phyloP scores from a whole-genome alignment of 2,329 filamentous ascomycete genomes.

The Aureobasidium zeae region DNA sequence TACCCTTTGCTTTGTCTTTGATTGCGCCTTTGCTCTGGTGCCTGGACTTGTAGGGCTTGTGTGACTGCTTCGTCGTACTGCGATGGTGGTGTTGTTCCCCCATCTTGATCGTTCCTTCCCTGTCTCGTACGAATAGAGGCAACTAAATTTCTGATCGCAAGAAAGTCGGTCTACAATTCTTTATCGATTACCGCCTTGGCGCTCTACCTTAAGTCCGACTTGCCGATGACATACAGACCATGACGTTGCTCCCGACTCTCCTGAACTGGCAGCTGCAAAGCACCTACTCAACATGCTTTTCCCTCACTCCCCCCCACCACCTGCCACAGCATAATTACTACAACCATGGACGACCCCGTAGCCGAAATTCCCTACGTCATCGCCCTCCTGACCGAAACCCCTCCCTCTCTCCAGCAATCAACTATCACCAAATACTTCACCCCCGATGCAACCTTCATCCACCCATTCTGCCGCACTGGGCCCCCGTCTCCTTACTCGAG shows the following conservation, averaged over 20 bases:
- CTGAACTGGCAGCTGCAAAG: not conserved
- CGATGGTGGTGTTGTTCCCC: constrained; percentile 72
- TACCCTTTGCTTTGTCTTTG: constrained; percentile 70
- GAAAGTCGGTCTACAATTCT: constrained; percentile 1
- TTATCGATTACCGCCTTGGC: constrained; percentile 10
- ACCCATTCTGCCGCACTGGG: constrained; percentile 66
- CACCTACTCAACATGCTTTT: not conserved
- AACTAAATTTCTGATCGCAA: not conserved
- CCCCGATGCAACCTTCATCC: constrained; percentile 60
- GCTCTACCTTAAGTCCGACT: not conserved
- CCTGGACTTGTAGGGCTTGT: constrained; percentile 89
- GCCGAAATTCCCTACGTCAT: constrained; percentile 59
- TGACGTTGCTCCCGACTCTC: constrained; percentile 2
- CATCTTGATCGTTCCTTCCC: constrained; percentile 54
- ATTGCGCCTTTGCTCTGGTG: constrained; percentile 82
- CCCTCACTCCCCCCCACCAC: not conserved
- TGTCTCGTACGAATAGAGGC: not conserved
- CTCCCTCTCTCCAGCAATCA: constrained; percentile 54
- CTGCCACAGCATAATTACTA: too few species aligned
- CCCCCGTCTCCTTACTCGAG: constrained; percentile 54
- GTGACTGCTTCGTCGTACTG: constrained; percentile 76
- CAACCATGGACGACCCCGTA: constrained; percentile 30
- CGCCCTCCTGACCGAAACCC: constrained; percentile 56
- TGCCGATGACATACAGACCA: not conserved
- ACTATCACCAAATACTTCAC: constrained; percentile 66